These are phyloP conservation scores for Tetracladium marchalianum DNA, from an alignment of 495 filamentous ascomycete genomes.

Conservation along the genomic window DNA sequence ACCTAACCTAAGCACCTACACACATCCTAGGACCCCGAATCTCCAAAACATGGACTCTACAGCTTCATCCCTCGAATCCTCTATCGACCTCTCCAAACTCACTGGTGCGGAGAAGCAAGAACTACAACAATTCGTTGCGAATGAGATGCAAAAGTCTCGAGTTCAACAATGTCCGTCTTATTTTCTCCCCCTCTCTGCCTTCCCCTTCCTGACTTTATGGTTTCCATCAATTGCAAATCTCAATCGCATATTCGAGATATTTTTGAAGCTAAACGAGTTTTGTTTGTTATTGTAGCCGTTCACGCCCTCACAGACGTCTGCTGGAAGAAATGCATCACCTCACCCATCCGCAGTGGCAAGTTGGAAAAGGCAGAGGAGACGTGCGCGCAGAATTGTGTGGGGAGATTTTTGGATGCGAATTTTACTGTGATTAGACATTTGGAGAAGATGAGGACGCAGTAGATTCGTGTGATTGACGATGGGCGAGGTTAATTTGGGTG, in stretches of 20 bases:
- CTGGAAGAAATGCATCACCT: slow-evolving; percentile 80
- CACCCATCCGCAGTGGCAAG: slow-evolving; percentile 50
- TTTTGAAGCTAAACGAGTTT: too few relatives aligned
- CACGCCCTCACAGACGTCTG: slow-evolving; percentile 81
- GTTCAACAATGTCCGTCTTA: slow-evolving; percentile 65
- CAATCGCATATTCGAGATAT: too few relatives aligned
- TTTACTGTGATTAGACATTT: slow-evolving; percentile 70
- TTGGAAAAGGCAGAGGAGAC: slow-evolving; percentile 67
- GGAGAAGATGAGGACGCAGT: slow-evolving; percentile 45
- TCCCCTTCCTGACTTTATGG: background rate
- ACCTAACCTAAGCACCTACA: too few relatives aligned
- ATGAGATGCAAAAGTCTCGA: slow-evolving; percentile 69
- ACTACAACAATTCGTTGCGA: slow-evolving; percentile 68
- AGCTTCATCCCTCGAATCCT: slow-evolving; percentile 19
- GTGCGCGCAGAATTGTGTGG: slow-evolving; percentile 86
- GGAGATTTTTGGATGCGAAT: slow-evolving; percentile 86
- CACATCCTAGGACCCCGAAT: too few relatives aligned
- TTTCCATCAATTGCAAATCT: too few relatives aligned
- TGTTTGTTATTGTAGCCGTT: slow-evolving; percentile 40
- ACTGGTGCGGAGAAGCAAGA: slow-evolving; percentile 77
- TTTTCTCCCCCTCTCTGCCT: background rate
- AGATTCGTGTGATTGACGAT: too few relatives aligned
- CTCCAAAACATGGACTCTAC: slow-evolving; percentile 31
- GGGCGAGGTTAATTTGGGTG: background rate
- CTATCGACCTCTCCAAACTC: slow-evolving; percentile 59